phyloP scores from a whole-genome alignment of 202 grass and related monocot species.

The Musa balbisiana region DNA sequence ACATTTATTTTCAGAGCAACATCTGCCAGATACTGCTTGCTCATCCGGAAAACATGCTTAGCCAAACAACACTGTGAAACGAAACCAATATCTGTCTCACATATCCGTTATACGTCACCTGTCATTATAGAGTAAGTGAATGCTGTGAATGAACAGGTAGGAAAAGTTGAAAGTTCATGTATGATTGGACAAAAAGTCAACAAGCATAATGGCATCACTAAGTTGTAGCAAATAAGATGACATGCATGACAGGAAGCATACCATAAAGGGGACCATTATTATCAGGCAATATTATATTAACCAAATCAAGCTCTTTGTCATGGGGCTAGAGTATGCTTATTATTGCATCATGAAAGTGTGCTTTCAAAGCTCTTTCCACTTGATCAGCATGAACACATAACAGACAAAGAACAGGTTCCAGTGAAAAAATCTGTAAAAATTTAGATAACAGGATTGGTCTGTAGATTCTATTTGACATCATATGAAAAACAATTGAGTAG shows the following conservation, averaged over 20 bases:
- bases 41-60: conserved; percentile 19
- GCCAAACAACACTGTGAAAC: conserved; percentile 22
- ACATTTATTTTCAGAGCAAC: conserved; percentile 24
- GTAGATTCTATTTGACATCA: background rate
- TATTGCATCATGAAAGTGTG: conserved; percentile 18
- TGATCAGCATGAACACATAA: conserved; percentile 5
- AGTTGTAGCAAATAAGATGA: background rate
- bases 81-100: conserved; percentile 19
- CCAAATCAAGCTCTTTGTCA: conserved; percentile 12
- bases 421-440: conserved; percentile 3
- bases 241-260: background rate
- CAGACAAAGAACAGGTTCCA: background rate
- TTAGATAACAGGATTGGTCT: conserved; percentile 9
- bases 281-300: conserved; percentile 20
- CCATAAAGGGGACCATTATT: conserved; percentile 24
- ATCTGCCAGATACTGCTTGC: conserved; percentile 10
- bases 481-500: too few species aligned
- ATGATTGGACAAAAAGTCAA: background rate
- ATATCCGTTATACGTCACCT: conserved; percentile 20
- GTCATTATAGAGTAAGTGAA: background rate
- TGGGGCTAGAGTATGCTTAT: conserved; percentile 9
- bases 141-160: background rate
- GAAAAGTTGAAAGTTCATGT: background rate
- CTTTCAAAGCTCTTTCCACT: conserved; percentile 11
- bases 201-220: background rate